Percentiles rank a stretch among this genome's conserved stretches.
phyloP scores from a whole-genome alignment of 345 rosid genomes.

The Citropsis articulata region DNA sequence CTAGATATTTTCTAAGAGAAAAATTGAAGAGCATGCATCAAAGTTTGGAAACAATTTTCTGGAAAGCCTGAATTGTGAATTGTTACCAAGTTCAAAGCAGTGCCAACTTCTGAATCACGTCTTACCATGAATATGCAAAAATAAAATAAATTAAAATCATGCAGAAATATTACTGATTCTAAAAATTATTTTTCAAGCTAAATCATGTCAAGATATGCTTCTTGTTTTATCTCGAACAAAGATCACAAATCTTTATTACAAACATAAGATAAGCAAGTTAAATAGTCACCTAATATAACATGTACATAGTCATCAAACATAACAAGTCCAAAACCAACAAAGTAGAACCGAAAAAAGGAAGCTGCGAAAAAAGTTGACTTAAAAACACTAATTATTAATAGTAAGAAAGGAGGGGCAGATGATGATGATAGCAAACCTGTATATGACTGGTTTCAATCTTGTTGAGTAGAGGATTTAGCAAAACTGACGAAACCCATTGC shows the following conservation, averaged over 20 bases:
- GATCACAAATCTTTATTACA: neutral
- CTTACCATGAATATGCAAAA: neutral
- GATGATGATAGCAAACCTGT: slow-evolving; percentile 47
- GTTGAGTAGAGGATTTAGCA: slow-evolving; percentile 71
- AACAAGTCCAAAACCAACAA: neutral
- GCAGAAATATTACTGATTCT: neutral
- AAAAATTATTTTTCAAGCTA: neutral
- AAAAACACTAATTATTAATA: neutral
- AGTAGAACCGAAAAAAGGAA: neutral
- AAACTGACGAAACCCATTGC: slow-evolving; percentile 88
- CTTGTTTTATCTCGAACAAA: neutral
- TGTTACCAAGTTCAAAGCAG: neutral
- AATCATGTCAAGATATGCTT: neutral
- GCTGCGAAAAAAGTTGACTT: neutral
- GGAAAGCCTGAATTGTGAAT: neutral
- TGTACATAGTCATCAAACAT: neutral
- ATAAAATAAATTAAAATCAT: neutral
- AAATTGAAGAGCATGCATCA: neutral
- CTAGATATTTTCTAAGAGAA: neutral
- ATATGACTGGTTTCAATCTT: slow-evolving; percentile 83
- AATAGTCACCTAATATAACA: neutral
- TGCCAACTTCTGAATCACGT: neutral
- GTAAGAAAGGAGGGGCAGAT: neutral
- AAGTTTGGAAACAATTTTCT: neutral
- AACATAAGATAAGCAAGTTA: slow-evolving; percentile 1